These are phyloP conservation scores for Microglena sp. DNA, from an alignment of 139 green algal genomes.

Conservation along the genomic window DNA sequence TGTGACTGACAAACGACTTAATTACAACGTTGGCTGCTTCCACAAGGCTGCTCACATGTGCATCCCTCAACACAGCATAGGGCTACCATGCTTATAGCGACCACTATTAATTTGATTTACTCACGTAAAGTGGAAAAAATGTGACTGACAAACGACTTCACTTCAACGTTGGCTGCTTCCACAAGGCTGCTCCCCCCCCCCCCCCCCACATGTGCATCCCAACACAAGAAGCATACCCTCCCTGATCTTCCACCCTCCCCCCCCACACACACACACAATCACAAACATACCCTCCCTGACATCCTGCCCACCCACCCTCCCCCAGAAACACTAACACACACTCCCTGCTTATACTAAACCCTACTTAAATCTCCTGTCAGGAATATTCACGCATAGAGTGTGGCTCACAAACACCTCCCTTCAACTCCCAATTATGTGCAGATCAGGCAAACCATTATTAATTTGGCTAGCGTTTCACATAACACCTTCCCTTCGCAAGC, in stretches of 20 bases:
- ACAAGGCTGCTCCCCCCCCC: slow-evolving; percentile 24
- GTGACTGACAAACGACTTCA: slow-evolving; percentile 51
- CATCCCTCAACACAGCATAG: slow-evolving; percentile 60
- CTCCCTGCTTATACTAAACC: too few relatives aligned
- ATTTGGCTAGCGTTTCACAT: too few relatives aligned
- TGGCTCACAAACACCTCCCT: too few relatives aligned
- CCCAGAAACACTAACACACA: too few relatives aligned
- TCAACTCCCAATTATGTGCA: too few relatives aligned
- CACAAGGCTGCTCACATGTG: slow-evolving; percentile 25
- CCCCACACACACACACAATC: neutral
- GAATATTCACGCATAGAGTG: too few relatives aligned
- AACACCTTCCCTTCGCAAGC: too few relatives aligned
- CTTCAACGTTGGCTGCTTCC: slow-evolving; percentile 40
- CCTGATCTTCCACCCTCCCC: neutral
- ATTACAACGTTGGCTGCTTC: slow-evolving; percentile 48
- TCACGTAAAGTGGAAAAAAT: slow-evolving; percentile 82
- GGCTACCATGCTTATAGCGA: too few relatives aligned
- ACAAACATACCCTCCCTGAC: neutral
- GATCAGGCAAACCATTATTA: too few relatives aligned
- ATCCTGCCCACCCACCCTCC: neutral
- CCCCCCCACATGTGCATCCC: slow-evolving; percentile 52
- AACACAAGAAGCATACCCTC: neutral
- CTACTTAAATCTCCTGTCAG: too few relatives aligned
- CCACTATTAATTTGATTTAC: too few relatives aligned
- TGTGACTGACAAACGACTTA: slow-evolving; percentile 53